Base-by-base conservation (phyloP, 2,329 filamentous ascomycete species). In the Macroventuria anomochaeta region DNA sequence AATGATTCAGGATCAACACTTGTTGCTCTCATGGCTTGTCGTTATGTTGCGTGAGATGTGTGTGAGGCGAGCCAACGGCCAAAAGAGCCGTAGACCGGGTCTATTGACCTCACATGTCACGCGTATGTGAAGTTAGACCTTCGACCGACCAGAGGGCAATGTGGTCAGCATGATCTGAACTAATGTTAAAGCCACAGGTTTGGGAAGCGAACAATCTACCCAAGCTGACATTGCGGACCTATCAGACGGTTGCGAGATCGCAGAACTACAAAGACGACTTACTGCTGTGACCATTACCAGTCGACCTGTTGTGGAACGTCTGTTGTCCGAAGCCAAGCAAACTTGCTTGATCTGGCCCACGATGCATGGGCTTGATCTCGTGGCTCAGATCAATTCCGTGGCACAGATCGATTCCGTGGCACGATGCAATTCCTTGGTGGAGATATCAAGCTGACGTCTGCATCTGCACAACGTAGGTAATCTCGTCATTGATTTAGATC, bases 1-100 rank as follows among this genome's bases (percentile, higher is more conserved):
- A 67, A 61, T 53, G 52, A 62, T 65, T 59, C 55, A 63, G 54
- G 48, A 58, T 58, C 46, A 43, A 53, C 23, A 42, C 6, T 12
- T 34, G 5, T 10, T 32, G 17, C 8, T 10, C 10, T n/a, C 2
- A 15, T 7, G 40, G 3, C 21, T 25, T 29, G 13, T 17, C 23
- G 34, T 46, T 23, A 46, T 11, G 12, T 36, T 37, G 25, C 7
- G 15, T 46, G 23, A 52, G 18, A 40, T 18, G 8, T 17, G 18
- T 29, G 8, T 12, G 11, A 6, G n/a, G 4, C 5, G 17, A 25
- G 5, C 23, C 23, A 25, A 25, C 5, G 23, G 23, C 5, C 23
- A 8, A 8, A 25, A 8, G 23, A 25, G 8, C 23, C 5, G 23
- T 5, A 25, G 5, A 25, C 23, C 5, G 23, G 23, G 23, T 8